Base-by-base conservation (phyloP, 768 basidiomycete genomes). In the Boletellus emodensis region DNA sequence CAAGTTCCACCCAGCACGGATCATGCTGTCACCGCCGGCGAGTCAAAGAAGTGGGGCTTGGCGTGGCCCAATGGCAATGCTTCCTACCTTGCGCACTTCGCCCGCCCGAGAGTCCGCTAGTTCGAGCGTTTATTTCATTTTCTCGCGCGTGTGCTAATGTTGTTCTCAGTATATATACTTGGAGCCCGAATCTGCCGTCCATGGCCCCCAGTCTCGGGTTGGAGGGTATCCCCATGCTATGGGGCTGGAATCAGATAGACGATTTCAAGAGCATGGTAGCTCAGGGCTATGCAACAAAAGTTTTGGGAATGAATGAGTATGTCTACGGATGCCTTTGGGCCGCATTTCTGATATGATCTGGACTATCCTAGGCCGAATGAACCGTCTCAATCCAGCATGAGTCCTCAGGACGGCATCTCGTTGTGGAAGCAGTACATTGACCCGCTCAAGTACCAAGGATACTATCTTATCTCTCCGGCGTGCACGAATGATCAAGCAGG, bases 221-320 rank as follows among this genome's bases (percentile, higher is more conserved):
- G 35, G 66, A 76, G 10, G 81, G 71, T 55, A 72, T 79, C 40
- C 80, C 87, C 38, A 88, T 88, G 86, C 65, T 90, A 1, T 91
- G 88, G 88, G 83, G 87, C 53, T 56, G 63, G 7, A 72, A 76
- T 26, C 75, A 86, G 47, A 61, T 75, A 22, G 53, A 46, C 7
- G 72, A 77, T 14, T 86, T 87, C 64, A 56, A 72, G 49, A 62
- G 62, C 2, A 51, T 70, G 38, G 77, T 84, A 28, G 68, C 74
- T 42, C 54, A 64, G 14, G 81, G 80, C 35, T 82, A 85, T 59
- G 79, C 84, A 34, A 67, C 71, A 18, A 66, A 68, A 48, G 79
- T 80, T 41, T 59, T 90, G n/a, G 86, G 83, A 44, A 74, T 81
- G 69, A 95, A 94, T 63, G 92, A 92, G 91, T 91, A 59, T 17